Base-by-base conservation (phyloP, 306 rosid species). In the Sophora flavescens region DNA sequence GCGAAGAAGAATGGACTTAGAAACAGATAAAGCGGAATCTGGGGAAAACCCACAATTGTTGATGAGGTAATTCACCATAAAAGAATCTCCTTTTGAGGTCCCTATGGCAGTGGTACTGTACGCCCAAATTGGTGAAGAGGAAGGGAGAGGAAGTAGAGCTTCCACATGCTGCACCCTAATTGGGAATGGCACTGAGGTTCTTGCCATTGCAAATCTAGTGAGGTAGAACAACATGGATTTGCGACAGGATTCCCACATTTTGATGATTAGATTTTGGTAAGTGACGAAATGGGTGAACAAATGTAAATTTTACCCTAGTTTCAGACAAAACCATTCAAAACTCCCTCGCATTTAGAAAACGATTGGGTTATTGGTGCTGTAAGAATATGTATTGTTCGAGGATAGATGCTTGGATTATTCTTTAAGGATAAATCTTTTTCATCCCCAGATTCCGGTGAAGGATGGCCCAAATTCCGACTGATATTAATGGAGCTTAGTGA, bases 41-140 rank as follows among this genome's bases (percentile, higher is more conserved):
- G 63, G 74, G 6, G 84, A 68, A 18, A 83, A 82, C 56, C 83
- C 81, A 68, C 74, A 62, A 17, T 76, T 47, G 70, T 86, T 79
- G 74, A 75, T 22, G 65, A 85, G 79, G 66, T 85, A 75, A 16
- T 75, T 75, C 44, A 70, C 63, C 2, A 69, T 66, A 51, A 78
- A 82, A 15, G 74, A 57, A 4, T 45, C 35, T 32, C n/a, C 14
- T 77, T 60, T 15, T n/a, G 47, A 36, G 22, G 63, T 58, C 39
- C 3, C 39, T 26, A 11, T 18, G 12, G 32, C 11, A 6, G 42
- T 60, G 39, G 22, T 22, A 22, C 16, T 28, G 65, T 22, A 22
- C 22, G 63, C 63, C 5, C 6, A 11, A 36, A 58, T 3, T 26
- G 39, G 38, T 22, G 22, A 53, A 16, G 59, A 53, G 1, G 12